phyloP scores from a whole-genome alignment of 1,139 yeast genomes.

The Martiniozyma asiatica region DNA sequence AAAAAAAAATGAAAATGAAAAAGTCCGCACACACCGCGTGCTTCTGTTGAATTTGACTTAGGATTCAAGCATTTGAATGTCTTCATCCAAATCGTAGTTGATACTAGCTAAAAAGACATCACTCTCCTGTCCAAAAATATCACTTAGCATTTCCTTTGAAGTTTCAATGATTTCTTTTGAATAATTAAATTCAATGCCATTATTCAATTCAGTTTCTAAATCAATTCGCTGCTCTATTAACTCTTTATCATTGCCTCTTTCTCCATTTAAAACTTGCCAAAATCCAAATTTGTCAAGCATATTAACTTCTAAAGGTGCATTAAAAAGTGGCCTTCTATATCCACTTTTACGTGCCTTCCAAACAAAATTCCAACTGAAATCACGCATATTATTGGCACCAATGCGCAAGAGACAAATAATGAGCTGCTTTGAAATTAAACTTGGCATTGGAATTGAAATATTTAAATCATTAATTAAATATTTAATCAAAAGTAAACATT shows the following conservation, averaged over 20 bases:
- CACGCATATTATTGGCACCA: conserved; percentile 19
- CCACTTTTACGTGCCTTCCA: conserved; percentile 12
- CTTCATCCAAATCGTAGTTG: conserved; percentile 34
- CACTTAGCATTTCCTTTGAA: conserved; percentile 38
- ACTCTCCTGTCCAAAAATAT: conserved; percentile 69
- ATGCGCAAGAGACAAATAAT: conserved; percentile 19
- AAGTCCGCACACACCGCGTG: too few species aligned
- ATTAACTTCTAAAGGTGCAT: conserved; percentile 12
- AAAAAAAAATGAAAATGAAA: too few species aligned
- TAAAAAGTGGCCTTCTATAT: conserved; percentile 14
- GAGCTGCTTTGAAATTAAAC: conserved; percentile 19
- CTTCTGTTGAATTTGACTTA: too few species aligned
- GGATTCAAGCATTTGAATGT: too few species aligned
- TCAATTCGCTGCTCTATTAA: too few species aligned
- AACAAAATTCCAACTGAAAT: conserved; percentile 15
- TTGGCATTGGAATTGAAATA: conserved; percentile 5
- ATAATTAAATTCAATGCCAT: conserved; percentile 53
- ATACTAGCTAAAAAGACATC: conserved; percentile 61
- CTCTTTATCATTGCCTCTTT: too few species aligned
- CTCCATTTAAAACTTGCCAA: conserved; percentile 12
- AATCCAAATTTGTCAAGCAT: conserved; percentile 13
- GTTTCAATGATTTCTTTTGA: conserved; percentile 49
- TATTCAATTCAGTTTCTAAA: conserved; percentile 24
- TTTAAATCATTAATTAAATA: conserved; percentile 16
- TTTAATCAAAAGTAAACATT: conserved; percentile 18